These are phyloP conservation scores for Fagopyrum esculentum DNA, from an alignment of 148 eudicot genomes.

Conservation along the genomic window DNA sequence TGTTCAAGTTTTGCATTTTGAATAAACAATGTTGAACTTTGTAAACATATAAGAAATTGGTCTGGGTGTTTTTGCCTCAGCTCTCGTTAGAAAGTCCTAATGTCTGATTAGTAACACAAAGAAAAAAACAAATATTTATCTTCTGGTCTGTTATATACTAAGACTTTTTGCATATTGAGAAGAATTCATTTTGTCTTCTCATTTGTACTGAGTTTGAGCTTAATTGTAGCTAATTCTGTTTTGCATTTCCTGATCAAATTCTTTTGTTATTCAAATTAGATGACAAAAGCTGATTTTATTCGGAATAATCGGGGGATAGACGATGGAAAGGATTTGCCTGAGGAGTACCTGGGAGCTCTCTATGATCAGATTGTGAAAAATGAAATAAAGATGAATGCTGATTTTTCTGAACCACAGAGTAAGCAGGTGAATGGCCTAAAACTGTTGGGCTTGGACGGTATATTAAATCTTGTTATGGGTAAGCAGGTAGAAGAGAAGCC, in stretches of 20 bases:
- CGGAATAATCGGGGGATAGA: conserved; percentile 97
- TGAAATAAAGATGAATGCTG: conserved; percentile 97
- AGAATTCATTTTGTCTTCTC: neutral
- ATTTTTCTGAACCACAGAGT: conserved; percentile 74
- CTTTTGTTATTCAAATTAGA: conserved; percentile 36
- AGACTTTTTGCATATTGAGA: neutral
- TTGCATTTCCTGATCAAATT: neutral
- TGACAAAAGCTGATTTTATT: conserved; percentile 91
- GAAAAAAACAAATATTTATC: neutral
- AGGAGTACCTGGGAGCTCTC: conserved; percentile 76
- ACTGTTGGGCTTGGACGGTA: conserved; percentile 89
- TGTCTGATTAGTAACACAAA: neutral
- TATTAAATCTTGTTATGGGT: conserved; percentile 85
- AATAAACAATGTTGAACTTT: neutral
- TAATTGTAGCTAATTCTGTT: neutral
- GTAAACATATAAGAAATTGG: neutral
- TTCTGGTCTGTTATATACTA: neutral
- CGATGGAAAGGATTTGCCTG: conserved; percentile 93
- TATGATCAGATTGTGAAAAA: conserved; percentile 92
- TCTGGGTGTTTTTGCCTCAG: neutral
- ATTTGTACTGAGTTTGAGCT: neutral
- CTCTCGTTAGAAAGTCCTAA: neutral
- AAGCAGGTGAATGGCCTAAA: conserved; percentile 77
- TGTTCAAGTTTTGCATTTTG: neutral
- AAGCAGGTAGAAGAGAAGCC: conserved; percentile 96